Conservation (phyloP, 2,329 filamentous ascomycete species). For the Hypocrella siamensis region DNA sequence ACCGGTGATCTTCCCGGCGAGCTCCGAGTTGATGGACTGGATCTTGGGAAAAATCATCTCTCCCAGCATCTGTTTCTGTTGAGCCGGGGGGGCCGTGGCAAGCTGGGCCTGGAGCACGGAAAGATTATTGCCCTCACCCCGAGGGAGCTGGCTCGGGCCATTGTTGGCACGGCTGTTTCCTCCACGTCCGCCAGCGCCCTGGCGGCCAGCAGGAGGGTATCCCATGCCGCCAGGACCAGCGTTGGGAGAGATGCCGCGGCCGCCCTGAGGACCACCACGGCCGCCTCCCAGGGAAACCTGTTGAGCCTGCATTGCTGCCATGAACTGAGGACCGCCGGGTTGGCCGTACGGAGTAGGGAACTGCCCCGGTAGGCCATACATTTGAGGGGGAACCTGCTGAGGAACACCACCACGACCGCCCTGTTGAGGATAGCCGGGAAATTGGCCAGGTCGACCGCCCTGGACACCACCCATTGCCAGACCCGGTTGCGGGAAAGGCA, state of each 20-base stretch:
- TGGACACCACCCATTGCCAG: conserved; percentile 58
- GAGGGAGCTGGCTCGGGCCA: conserved; percentile 31
- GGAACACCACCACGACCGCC: conserved; percentile 76
- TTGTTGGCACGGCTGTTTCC: conserved; percentile 19
- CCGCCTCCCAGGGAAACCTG: conserved; percentile 44
- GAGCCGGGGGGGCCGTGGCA: conserved; percentile 39
- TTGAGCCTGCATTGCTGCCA: conserved; percentile 68
- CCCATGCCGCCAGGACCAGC: conserved; percentile 33
- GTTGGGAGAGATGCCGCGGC: conserved; percentile 58
- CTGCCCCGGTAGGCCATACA: conserved; percentile 68
- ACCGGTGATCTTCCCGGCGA: conserved; percentile 98
- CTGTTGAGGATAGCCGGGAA: conserved; percentile 72
- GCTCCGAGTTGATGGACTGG: conserved; percentile 78
- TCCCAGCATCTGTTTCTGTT: conserved; percentile 98
- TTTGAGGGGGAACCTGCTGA: conserved; percentile 75
- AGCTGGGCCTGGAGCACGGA: conserved; percentile 42
- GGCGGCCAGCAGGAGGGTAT: conserved; percentile 40
- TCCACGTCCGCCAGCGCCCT: conserved; percentile 32
- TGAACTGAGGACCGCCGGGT: conserved; percentile 63
- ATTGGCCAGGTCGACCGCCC: conserved; percentile 72
- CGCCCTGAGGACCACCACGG: conserved; percentile 49
- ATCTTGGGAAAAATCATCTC: conserved; percentile 99
- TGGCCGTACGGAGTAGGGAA: conserved; percentile 71
- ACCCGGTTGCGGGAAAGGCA: conserved; percentile 48
- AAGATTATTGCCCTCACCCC: conserved; percentile 15